phyloP scores from a whole-genome alignment of 2,329 filamentous ascomycete species.

The Fusarium floridanum region DNA sequence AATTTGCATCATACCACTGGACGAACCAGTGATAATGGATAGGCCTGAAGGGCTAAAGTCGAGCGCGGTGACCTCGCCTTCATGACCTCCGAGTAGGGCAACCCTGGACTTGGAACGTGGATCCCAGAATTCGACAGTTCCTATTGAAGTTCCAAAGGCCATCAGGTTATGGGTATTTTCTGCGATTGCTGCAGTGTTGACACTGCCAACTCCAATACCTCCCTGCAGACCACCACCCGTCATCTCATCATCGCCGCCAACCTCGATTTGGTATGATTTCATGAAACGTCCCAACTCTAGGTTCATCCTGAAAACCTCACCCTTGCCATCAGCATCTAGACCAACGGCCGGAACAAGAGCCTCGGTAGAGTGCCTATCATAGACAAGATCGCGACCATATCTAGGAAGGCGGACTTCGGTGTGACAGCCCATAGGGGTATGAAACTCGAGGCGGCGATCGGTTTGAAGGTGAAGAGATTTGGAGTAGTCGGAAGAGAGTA shows the following conservation, averaged over 20 bases:
- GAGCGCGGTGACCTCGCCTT: constrained; percentile 85
- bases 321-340: constrained; percentile 84
- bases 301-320: constrained; percentile 94
- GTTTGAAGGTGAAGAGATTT: constrained; percentile 95
- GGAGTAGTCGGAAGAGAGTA: constrained; percentile 91
- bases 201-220: constrained; percentile 84
- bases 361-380: constrained; percentile 85
- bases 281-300: constrained; percentile 93
- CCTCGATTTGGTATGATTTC: constrained; percentile 91
- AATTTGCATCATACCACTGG: constrained; percentile 86
- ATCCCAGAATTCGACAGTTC: constrained; percentile 99
- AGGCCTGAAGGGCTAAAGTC: constrained; percentile 88
- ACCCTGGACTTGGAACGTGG: constrained; percentile 85
- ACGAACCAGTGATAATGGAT: constrained; percentile 88
- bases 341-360: constrained; percentile 90
- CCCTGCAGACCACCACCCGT: constrained; percentile 86
- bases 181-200: constrained; percentile 89
- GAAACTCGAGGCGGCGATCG: constrained; percentile 92
- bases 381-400: constrained; percentile 91
- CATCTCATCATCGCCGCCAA: constrained; percentile 83
- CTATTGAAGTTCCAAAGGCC: constrained; percentile 92
- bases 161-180: constrained; percentile 90
- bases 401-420: constrained; percentile 90
- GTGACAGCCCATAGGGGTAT: constrained; percentile 89
- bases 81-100: constrained; percentile 77